These are phyloP conservation scores for Mucor lusitanicus DNA, from an alignment of 371 early-diverging fungal species.

Conservation along the genomic window DNA sequence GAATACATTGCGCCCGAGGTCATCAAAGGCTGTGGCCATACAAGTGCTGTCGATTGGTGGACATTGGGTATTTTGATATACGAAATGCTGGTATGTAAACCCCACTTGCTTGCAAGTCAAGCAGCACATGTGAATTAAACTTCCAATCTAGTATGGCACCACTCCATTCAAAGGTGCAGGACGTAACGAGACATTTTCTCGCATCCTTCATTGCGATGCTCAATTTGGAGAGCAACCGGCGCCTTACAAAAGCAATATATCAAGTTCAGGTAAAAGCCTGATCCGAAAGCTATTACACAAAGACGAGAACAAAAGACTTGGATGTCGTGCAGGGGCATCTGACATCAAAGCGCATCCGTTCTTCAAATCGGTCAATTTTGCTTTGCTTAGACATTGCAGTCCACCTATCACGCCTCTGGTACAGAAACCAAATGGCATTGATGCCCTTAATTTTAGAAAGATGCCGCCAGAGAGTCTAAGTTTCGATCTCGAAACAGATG, in stretches of 20 bases:
- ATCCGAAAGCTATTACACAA: constrained; percentile 83
- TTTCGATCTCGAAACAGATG: constrained; percentile 29
- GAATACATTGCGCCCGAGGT: constrained; percentile 98
- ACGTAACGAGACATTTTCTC: constrained; percentile 82
- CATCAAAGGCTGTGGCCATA: constrained; percentile 91
- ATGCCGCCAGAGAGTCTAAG: constrained; percentile 34
- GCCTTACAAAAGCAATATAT: constrained; percentile 26
- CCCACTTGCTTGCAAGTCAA: not conserved
- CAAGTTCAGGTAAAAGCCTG: constrained; percentile 65
- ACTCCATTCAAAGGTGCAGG: constrained; percentile 92
- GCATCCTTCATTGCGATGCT: constrained; percentile 79
- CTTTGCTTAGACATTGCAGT: constrained; percentile 75
- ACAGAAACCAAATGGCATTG: constrained; percentile 54
- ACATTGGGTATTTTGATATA: constrained; percentile 97
- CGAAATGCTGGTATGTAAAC: constrained; percentile 84
- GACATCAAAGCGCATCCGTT: constrained; percentile 92
- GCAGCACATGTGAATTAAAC: not conserved
- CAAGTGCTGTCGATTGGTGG: constrained; percentile 98
- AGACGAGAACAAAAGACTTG: constrained; percentile 82
- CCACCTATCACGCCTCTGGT: constrained; percentile 88
- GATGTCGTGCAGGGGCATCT: constrained; percentile 86
- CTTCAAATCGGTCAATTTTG: constrained; percentile 91
- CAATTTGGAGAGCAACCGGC: constrained; percentile 66
- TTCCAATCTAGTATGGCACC: constrained; percentile 60
- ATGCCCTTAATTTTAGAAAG: constrained; percentile 67